Conservation (phyloP, 305 asterid genomes). For the Nicotiana rustica region DNA sequence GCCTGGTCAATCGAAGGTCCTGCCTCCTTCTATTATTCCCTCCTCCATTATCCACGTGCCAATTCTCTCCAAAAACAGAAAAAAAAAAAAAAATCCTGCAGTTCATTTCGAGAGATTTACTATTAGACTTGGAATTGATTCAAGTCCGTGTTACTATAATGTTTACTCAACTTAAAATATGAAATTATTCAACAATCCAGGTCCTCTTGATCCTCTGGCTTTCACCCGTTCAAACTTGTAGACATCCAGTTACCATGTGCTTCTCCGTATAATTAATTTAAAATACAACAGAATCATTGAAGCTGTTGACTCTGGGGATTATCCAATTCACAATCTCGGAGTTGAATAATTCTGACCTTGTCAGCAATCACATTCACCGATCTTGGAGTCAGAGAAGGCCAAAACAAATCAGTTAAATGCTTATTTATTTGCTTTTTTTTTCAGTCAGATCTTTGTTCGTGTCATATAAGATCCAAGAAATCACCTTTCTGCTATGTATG, state of each 20-base stretch:
- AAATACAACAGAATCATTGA: constrained; percentile 32
- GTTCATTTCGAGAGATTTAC: neutral
- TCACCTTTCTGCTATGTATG: neutral
- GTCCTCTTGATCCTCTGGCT: constrained; percentile 46
- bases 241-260: constrained; percentile 46
- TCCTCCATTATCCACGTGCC: neutral
- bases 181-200: constrained; percentile 38
- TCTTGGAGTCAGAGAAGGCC: constrained; percentile 14
- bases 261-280: constrained; percentile 39
- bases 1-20: neutral
- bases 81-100: neutral
- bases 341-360: neutral
- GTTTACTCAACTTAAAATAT: constrained; percentile 29
- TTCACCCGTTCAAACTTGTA: constrained; percentile 35
- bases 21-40: too few species aligned
- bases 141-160: neutral
- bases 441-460: neutral
- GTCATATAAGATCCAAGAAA: neutral
- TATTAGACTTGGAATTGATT: neutral
- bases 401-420: neutral
- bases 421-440: neutral
- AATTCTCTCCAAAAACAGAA: neutral
- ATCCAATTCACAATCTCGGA: constrained; percentile 42
- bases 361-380: constrained; percentile 29
- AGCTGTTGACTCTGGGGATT: constrained; percentile 45